Base-by-base conservation (phyloP, 495 filamentous ascomycete genomes). In the Xeromyces bisporus region DNA sequence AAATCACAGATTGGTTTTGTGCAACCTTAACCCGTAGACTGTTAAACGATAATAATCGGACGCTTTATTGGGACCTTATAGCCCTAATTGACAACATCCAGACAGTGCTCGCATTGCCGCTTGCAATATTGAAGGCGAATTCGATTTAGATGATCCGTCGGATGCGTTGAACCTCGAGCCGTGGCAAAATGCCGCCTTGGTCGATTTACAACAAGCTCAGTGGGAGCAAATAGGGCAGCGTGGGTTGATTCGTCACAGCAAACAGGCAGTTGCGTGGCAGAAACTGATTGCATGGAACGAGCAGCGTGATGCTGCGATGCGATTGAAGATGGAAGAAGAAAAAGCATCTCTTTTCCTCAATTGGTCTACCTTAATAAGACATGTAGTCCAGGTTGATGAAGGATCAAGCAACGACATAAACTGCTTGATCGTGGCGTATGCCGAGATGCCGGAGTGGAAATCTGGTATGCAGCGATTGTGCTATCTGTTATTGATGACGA, bases 1-100 rank as follows among this genome's bases (percentile, higher is more conserved):
- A 60, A 33, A 50, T 62, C 33, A 64, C 67, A 47, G 52, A 58
- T 33, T 66, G 59, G 55, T 61, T 62, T 45, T 49, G 56, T 16
- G 39, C 55, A 23, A 46, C 48, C 25, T 53, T 52, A 2, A 54
- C 43, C 5, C 61, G 56, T 32, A 55, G 59, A 15, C 35, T 64
- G 10, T 42, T 68, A 24, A 51, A 55, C 17, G 62, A 59, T 34
- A 54, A 59, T 16, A 58, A 52, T 37, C 60, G 65, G 32, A 57
- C 66, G 33, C 39, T 53, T 10, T 61, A 62, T 35, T 36, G 48
- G 17, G 46, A 55, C 10, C 60, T 66, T 16, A 41, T 53, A n/a
- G 44, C 50, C 24, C 41, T 67, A n/a, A 48, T 67, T 14, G 43
- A 39, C 21, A 46, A 44, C 9, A 56, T 60, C 28, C 52, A 55